Evolutionary conservation across 2,329 filamentous ascomycete genomes (phyloP).

Genomic region (Alternaria panax): DNA sequence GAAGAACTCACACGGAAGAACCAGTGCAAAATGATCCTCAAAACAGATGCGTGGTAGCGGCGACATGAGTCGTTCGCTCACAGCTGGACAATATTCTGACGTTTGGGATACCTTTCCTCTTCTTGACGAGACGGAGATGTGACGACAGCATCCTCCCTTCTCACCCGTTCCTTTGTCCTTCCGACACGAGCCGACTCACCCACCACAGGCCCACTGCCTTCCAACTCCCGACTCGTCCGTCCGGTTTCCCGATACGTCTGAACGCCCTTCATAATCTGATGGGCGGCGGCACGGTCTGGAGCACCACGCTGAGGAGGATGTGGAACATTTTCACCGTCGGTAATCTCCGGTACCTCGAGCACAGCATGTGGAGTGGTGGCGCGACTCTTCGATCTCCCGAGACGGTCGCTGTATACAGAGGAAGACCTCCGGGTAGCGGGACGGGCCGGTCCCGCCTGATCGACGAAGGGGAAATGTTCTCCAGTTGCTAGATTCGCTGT

Average conservation of each 20-base stretch:
- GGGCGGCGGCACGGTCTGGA: background rate
- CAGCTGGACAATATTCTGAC: background rate
- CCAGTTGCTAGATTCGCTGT: background rate
- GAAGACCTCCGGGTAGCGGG: background rate
- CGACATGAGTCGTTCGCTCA: background rate
- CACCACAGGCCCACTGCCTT: background rate
- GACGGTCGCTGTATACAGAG: background rate
- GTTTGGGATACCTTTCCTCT: background rate
- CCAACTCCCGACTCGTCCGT: background rate
- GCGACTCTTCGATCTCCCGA: background rate
- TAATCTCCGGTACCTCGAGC: background rate
- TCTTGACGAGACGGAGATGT: background rate
- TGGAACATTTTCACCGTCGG: background rate
- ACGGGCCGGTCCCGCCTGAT: background rate
- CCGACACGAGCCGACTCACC: background rate
- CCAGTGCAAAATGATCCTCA: accelerated
- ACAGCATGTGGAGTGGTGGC: background rate
- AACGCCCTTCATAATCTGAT: background rate
- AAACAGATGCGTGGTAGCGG: background rate
- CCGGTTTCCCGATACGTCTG: background rate
- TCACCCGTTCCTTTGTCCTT: background rate
- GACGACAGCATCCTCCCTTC: background rate
- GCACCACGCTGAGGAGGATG: background rate
- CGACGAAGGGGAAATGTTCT: background rate
- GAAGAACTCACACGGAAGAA: background rate